A percentile compares a stretch with the other conserved stretches of the same genome.
These are phyloP conservation scores for Galerina sulciceps DNA, from an alignment of 768 basidiomycete genomes.

Conservation along the genomic window DNA sequence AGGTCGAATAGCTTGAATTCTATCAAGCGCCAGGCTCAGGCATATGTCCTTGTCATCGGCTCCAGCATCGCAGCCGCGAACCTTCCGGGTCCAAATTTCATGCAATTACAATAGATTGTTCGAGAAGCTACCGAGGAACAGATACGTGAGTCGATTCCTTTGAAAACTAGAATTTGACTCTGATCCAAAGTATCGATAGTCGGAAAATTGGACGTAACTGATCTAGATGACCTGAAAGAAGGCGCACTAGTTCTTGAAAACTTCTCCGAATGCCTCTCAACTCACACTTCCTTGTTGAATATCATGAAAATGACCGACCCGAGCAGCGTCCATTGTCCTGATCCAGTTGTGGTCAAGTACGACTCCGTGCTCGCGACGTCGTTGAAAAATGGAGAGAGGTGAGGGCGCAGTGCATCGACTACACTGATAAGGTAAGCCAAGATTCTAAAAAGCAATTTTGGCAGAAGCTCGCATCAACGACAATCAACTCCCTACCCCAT, in stretches of 20 bases:
- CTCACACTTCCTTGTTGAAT: slow-evolving; percentile 15
- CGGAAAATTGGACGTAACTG: not conserved
- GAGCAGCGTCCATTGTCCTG: not conserved
- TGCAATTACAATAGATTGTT: not conserved
- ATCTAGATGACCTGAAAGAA: slow-evolving; percentile 1
- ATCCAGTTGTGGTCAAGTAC: not conserved
- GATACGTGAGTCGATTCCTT: not conserved
- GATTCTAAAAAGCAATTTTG: too few relatives aligned
- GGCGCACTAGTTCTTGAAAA: slow-evolving; percentile 6
- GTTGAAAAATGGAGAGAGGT: slow-evolving; percentile 7
- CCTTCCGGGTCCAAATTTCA: not conserved
- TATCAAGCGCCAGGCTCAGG: slow-evolving; percentile 4
- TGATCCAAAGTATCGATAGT: not conserved
- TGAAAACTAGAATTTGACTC: not conserved
- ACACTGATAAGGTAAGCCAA: slow-evolving; percentile 1
- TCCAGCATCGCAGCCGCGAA: slow-evolving; percentile 7
- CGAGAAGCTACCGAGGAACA: not conserved
- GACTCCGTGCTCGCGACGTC: not conserved
- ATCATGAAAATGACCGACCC: not conserved
- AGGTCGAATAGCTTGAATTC: not conserved
- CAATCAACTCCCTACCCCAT: too few relatives aligned
- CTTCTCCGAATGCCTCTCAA: slow-evolving; percentile 3
- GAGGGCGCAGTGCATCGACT: slow-evolving; percentile 5
- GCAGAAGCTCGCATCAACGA: not conserved
- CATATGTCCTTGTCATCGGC: slow-evolving; percentile 12